Evolutionary conservation across 305 asterid genomes (phyloP).

Genomic region (Rubia peregrina): DNA sequence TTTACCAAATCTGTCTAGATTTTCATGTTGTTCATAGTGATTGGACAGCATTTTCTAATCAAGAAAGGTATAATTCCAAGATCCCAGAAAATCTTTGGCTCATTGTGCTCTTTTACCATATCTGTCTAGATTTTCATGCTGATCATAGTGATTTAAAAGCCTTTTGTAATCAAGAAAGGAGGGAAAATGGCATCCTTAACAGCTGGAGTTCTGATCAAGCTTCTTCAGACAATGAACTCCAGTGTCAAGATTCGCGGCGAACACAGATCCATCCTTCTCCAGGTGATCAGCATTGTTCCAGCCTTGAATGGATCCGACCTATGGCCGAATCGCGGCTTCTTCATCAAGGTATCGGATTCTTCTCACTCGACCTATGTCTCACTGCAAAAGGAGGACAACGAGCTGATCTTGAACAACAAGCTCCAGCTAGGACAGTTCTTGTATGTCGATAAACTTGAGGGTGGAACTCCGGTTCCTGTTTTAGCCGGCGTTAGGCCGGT

Average conservation of each 20-base stretch:
- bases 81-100: too few species aligned
- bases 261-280: constrained; percentile 59
- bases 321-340: constrained; percentile 85
- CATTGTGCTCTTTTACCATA: too few species aligned
- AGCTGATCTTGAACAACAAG: constrained; percentile 71
- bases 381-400: constrained; percentile 50
- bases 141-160: not conserved
- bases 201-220: constrained; percentile 77
- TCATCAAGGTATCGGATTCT: constrained; percentile 79
- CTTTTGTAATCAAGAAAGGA: not conserved
- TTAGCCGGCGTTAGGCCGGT: constrained; percentile 66
- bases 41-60: too few species aligned
- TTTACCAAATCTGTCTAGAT: too few species aligned
- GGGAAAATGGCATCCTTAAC: constrained; percentile 62
- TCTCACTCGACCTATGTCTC: constrained; percentile 81
- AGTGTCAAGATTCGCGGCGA: constrained; percentile 59
- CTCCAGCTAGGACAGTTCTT: constrained; percentile 72
- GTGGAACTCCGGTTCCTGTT: constrained; percentile 68
- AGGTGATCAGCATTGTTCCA: constrained; percentile 86
- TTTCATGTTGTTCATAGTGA: too few species aligned
- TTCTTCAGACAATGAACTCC: constrained; percentile 62
- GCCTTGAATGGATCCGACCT: constrained; percentile 66
- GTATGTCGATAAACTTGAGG: constrained; percentile 65
- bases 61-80: too few species aligned
- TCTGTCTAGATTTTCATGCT: not conserved